A percentile compares a stretch with the other conserved stretches of the same genome.
phyloP scores from a whole-genome alignment of 2,329 filamentous ascomycete species.

The Talaromyces marneffei region DNA sequence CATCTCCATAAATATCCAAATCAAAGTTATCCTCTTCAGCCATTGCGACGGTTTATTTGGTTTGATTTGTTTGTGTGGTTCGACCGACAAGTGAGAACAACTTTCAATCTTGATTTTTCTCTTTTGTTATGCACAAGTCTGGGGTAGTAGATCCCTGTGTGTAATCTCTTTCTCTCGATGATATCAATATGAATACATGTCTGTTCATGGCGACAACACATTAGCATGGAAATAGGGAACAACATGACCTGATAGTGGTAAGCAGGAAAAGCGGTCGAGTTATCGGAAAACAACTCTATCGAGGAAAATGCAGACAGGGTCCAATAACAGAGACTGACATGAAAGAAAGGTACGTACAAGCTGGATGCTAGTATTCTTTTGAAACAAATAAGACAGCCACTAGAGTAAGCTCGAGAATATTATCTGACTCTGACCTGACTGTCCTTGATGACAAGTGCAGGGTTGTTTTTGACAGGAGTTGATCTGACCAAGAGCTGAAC shows the following conservation, averaged over 20 bases:
- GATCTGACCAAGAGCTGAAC: conserved; percentile 7
- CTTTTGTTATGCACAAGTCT: conserved; percentile 34
- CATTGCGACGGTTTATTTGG: conserved; percentile 32
- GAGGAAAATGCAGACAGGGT: conserved; percentile 4
- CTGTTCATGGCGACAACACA: conserved; percentile 31
- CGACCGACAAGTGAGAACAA: conserved; percentile 22
- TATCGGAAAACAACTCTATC: background rate
- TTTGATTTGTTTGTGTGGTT: conserved; percentile 13
- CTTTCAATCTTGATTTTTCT: conserved; percentile 28
- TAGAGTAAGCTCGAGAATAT: conserved; percentile 11
- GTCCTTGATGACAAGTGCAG: conserved; percentile 27
- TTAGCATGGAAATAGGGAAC: conserved; percentile 29
- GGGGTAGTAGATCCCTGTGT: conserved; percentile 15
- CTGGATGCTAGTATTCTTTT: conserved; percentile 17
- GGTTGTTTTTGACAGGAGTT: conserved; percentile 9
- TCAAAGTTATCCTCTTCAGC: conserved; percentile 62
- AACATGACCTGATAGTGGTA: conserved; percentile 9
- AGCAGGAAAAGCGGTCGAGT: conserved; percentile 4
- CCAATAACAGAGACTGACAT: conserved; percentile 17
- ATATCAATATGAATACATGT: conserved; percentile 40
- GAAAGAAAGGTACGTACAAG: conserved; percentile 38
- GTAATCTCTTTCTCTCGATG: conserved; percentile 22
- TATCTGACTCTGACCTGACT: conserved; percentile 19
- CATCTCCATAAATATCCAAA: conserved; percentile 65
- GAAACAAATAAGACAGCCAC: conserved; percentile 10